These are phyloP conservation scores for Glycine tomentella DNA, from an alignment of 306 rosid genomes.

Conservation along the genomic window DNA sequence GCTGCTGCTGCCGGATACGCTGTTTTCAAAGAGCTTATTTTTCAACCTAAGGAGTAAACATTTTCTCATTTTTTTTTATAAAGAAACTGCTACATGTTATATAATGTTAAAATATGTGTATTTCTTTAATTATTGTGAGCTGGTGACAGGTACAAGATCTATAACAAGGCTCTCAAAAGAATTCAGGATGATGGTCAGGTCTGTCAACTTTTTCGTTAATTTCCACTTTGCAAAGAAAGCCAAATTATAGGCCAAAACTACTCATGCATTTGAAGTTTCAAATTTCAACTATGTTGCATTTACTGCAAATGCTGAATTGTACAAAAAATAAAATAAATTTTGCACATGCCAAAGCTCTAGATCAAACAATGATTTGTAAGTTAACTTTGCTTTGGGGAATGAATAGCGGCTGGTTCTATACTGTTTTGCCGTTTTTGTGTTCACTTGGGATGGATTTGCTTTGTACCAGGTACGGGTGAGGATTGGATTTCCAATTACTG, in stretches of 20 bases:
- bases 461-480: slow-evolving; percentile 79
- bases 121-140: slow-evolving; percentile 14
- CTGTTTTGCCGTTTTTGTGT: too few species aligned
- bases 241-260: too few species aligned
- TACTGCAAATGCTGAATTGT: slow-evolving; percentile 1
- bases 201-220: slow-evolving; percentile 23
- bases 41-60: slow-evolving; percentile 91
- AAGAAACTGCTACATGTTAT: neutral
- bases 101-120: neutral
- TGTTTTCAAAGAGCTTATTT: slow-evolving; percentile 93
- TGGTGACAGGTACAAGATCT: slow-evolving; percentile 77
- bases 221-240: neutral
- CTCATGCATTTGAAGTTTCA: neutral
- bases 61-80: slow-evolving; percentile 9
- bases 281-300: slow-evolving; percentile 9
- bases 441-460: slow-evolving; percentile 13
- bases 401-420: neutral
- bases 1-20: slow-evolving; percentile 91
- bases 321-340: neutral
- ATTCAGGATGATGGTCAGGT: slow-evolving; percentile 91
- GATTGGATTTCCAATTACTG: slow-evolving; percentile 95
- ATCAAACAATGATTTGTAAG: slow-evolving; percentile 21
- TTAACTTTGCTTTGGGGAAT: slow-evolving; percentile 2
- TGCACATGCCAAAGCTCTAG: neutral
- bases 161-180: slow-evolving; percentile 84